Conservation (phyloP, 176 grass and related monocot genomes). For the Puya raimondii region DNA sequence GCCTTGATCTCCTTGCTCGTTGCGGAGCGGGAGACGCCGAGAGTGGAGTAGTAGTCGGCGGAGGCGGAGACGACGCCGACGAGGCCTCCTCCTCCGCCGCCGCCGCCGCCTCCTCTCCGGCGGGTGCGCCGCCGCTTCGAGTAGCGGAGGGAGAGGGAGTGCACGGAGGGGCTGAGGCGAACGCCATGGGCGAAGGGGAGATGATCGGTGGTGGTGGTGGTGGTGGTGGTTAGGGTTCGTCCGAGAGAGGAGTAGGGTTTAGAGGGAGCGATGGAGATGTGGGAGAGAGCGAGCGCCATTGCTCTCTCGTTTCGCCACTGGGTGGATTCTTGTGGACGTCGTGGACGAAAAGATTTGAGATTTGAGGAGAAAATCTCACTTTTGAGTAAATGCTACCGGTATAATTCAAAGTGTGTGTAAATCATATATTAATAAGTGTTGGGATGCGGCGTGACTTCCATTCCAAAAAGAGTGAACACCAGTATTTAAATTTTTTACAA, state of each 20-base stretch:
- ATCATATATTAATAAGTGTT: too few species aligned
- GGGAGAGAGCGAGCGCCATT: constrained; percentile 75
- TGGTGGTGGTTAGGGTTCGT: constrained; percentile 2
- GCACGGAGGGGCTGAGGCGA: constrained; percentile 18
- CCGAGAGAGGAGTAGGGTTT: constrained; percentile 19
- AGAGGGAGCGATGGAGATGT: constrained; percentile 41
- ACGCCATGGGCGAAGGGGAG: constrained; percentile 17
- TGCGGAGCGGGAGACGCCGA: constrained; percentile 71
- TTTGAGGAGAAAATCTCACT: too few species aligned
- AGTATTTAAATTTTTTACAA: too few species aligned
- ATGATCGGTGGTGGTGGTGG: constrained; percentile 6
- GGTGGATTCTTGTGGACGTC: too few species aligned
- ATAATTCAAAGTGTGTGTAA: too few species aligned
- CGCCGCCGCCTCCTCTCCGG: constrained; percentile 22
- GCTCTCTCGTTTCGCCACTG: neutral
- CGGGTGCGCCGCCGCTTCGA: constrained; percentile 22
- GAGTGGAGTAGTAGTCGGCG: constrained; percentile 80
- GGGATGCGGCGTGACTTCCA: too few species aligned
- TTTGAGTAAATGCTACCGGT: too few species aligned
- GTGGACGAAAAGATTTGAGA: too few species aligned
- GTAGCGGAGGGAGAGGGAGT: constrained; percentile 27
- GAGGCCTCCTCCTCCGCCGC: constrained; percentile 11
- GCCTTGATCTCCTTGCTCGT: constrained; percentile 85
- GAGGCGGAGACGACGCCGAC: constrained; percentile 31
- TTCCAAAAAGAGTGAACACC: too few species aligned